Evolutionary conservation across 106 monocot genomes (phyloP).

Genomic region (Triglochin maritima): DNA sequence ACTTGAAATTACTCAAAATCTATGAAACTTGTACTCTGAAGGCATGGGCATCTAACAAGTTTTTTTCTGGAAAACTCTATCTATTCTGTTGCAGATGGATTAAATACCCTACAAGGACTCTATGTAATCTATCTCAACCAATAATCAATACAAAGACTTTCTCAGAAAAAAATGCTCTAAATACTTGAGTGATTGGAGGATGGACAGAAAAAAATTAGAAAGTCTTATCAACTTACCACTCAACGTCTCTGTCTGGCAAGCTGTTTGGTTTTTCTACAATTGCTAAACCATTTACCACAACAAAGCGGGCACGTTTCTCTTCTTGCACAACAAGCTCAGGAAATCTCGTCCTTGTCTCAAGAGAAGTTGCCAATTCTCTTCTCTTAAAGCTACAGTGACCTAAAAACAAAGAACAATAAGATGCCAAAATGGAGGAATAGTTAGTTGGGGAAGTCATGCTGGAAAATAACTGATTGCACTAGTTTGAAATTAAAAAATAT

Average conservation of each 20-base stretch:
- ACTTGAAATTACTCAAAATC: no score
- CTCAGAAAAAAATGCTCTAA: neutral
- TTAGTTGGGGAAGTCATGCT: neutral
- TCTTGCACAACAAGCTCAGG: slow-evolving; percentile 90
- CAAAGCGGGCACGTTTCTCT: slow-evolving; percentile 91
- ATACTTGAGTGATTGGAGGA: no score
- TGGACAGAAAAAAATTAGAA: no score
- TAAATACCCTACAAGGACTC: no score
- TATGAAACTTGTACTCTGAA: no score
- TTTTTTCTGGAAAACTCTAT: no score
- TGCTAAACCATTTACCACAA: slow-evolving; percentile 83
- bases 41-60: no score
- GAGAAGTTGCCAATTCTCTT: slow-evolving; percentile 91
- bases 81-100: no score
- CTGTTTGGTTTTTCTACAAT: slow-evolving; percentile 61
- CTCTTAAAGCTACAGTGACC: slow-evolving; percentile 77
- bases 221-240: slow-evolving; percentile 43
- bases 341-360: slow-evolving; percentile 79
- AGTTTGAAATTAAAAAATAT: neutral
- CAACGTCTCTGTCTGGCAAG: slow-evolving; percentile 56
- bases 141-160: neutral
- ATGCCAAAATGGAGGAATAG: neutral
- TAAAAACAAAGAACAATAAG: slow-evolving; percentile 10
- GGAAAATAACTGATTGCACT: neutral
- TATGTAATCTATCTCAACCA: no score